Evolutionary conservation across 2,329 filamentous ascomycete genomes (phyloP), one percentile per base, ranked within the genome.

Genomic region (Tolypocladium nubicola): DNA sequence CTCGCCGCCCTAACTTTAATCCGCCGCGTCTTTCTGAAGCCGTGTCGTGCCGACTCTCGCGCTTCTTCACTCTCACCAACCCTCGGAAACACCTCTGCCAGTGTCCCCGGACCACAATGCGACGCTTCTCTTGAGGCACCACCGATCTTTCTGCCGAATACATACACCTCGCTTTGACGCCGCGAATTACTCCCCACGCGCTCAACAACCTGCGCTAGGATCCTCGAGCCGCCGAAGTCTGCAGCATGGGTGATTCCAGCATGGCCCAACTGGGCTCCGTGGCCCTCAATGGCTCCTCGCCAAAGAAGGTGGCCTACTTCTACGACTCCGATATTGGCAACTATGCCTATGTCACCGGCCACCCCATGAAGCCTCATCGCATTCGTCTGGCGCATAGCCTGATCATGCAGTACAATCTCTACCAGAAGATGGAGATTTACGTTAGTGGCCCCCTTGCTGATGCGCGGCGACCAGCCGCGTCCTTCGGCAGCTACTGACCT

Each of bases 301-400:
- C 77, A 56, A 96, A 94, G 76, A 90, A 93, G 70, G 90, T 97
- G 58, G 93, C 93, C 57, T 97, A 97, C 76, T 97, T 97, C 74
- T 97, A 97, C 80, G 93, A 97, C 70, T 95, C 90, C 3, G 93
- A 97, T 75, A 94, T 97, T 69, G 93, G 93, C 63, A 97, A 97
- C 74, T 97, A 97, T 78, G 92, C 93, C 70, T 97, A 97, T 69
- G 90, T 96, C 58, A 91, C 90, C 61, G 91, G 90, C 23, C 94
- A 99, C 77, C 94, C 94, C 47, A 99, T 99, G 94, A 99, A 99
- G 74, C 94, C 94, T 61, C 96, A 96, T 82, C 88, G 94, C 26
- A 87, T 99, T 66, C 90, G 92, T 23, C 77, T 99, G 63, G 95
- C 94, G 54, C 96, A 99, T 73, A 94, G 95, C 67, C 81, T 99